Evolutionary conservation across 1,284 basidiomycete genomes (phyloP), one percentile per base, ranked within the genome.

Genomic region (Trametes pubescens): DNA sequence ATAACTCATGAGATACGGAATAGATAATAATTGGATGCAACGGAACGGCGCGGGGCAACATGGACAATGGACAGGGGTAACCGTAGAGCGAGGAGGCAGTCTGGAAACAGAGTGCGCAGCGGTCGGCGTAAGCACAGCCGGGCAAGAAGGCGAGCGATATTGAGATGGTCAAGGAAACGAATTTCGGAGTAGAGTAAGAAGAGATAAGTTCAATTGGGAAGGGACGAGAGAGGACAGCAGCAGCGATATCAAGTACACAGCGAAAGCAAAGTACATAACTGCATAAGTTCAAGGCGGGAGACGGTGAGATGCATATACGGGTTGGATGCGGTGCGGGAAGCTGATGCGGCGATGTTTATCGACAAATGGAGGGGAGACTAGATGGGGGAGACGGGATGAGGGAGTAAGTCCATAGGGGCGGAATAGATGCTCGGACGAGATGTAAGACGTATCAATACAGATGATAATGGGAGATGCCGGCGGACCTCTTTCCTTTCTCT

Each of bases 191-290:
- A 61, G 37, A 26, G 51, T 46, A 57, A 22, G 48, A 26, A 38
- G 38, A n/a, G 29, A 10, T 1, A 29, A 37, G 35, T 11, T 22
- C 22, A 14, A 14, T 38, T 14, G 21, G 24, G 18, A 22, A 18
- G 29, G 10, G 44, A 61, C 55, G 48, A 43, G 22, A 43, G 24
- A 53, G 48, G 48, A 53, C 13, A 44, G 65, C 60, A 62, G 61
- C 62, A 62, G 59, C 62, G 61, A 71, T 59, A 69, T 67, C 70
- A 66, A 57, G 59, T 65, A 63, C 65, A 71, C 57, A 64, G 64
- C 65, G 64, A 69, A 64, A 67, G 64, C 64, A 61, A 64, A 66
- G 67, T 68, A 69, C 65, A 72, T 72, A 68, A 67, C 59, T 63
- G 64, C 70, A 72, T 72, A 69, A 70, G 53, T 69, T 69, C 67